Percentiles rank a stretch among this genome's conserved stretches.
Evolutionary conservation across 78 protist genomes (phyloP).

Genomic region (Diacronema lutheri): DNA sequence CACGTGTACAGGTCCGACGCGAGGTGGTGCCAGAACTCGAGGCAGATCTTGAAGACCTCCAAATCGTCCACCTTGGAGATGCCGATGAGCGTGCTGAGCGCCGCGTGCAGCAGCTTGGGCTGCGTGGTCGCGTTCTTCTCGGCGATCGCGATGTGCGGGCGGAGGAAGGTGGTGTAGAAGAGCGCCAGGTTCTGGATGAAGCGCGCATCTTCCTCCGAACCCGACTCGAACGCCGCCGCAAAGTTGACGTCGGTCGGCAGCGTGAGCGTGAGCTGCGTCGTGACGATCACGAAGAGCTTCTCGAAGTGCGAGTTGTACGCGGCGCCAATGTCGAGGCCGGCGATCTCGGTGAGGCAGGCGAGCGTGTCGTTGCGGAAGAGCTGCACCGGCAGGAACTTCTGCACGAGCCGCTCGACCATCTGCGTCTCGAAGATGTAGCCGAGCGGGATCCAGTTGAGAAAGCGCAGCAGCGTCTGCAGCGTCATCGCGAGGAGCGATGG

Average conservation of each 20-base stretch:
- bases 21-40: conserved; percentile 90
- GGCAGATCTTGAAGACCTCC: conserved; percentile 86
- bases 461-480: conserved; percentile 79
- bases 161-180: conserved; percentile 79
- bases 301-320: conserved; percentile 18
- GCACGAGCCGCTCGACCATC: conserved; percentile 49
- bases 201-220: conserved; percentile 45
- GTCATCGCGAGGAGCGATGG: conserved; percentile 51
- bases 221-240: conserved; percentile 45
- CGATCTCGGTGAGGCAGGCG: conserved; percentile 82
- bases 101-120: conserved; percentile 29
- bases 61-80: conserved; percentile 84
- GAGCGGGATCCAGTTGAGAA: conserved; percentile 94
- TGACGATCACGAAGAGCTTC: conserved; percentile 1
- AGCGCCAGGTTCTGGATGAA: conserved; percentile 76
- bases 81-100: conserved; percentile 34
- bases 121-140: conserved; percentile 48
- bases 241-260: conserved; percentile 57
- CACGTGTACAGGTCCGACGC: conserved; percentile 40
- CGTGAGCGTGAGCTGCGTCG: conserved; percentile 38
- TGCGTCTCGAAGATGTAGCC: conserved; percentile 90
- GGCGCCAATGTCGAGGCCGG: conserved; percentile 14
- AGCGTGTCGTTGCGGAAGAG: conserved; percentile 69
- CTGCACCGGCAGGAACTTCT: conserved; percentile 64
- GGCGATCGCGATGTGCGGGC: conserved; percentile 58